These are phyloP conservation scores for Spatholobus suberectus DNA, from an alignment of 306 rosid species.

Conservation along the genomic window DNA sequence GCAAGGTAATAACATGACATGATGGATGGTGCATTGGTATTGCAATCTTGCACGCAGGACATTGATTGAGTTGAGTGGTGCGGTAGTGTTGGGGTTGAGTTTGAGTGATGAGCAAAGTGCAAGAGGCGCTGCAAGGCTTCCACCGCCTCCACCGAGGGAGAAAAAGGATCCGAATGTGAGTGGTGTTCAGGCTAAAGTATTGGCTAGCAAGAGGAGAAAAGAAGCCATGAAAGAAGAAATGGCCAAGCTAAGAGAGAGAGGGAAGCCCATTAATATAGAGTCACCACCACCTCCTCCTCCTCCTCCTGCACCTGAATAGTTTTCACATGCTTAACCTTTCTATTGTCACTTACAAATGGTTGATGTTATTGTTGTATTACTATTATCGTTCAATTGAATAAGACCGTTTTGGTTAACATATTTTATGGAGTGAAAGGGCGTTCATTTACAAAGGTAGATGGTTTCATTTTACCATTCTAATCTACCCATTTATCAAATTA, in stretches of 20 bases:
- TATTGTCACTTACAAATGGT: constrained; percentile 20
- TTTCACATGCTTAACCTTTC: constrained; percentile 14
- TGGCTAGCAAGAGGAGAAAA: constrained; percentile 93
- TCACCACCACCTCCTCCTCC: constrained; percentile 11
- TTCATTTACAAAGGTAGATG: not conserved
- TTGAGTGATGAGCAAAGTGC: constrained; percentile 52
- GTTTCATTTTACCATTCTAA: not conserved
- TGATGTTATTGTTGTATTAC: constrained; percentile 1
- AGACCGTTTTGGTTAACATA: not conserved
- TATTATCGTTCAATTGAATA: not conserved
- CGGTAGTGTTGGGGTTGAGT: constrained; percentile 45
- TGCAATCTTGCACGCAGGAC: constrained; percentile 49
- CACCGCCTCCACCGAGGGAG: constrained; percentile 71
- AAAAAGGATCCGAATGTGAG: constrained; percentile 83
- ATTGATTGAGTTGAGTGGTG: constrained; percentile 60
- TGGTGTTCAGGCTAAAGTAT: constrained; percentile 80
- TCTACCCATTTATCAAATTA: not conserved
- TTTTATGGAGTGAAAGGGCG: not conserved
- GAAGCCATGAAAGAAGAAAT: constrained; percentile 75
- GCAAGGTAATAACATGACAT: not conserved
- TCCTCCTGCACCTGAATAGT: constrained; percentile 32
- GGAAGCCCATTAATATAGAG: constrained; percentile 48
- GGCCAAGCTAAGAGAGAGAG: constrained; percentile 69
- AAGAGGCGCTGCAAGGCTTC: constrained; percentile 76
- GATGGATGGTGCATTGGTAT: constrained; percentile 6